Base-by-base conservation (phyloP, 2,329 filamentous ascomycete genomes). In the Pyrenophora graminea region DNA sequence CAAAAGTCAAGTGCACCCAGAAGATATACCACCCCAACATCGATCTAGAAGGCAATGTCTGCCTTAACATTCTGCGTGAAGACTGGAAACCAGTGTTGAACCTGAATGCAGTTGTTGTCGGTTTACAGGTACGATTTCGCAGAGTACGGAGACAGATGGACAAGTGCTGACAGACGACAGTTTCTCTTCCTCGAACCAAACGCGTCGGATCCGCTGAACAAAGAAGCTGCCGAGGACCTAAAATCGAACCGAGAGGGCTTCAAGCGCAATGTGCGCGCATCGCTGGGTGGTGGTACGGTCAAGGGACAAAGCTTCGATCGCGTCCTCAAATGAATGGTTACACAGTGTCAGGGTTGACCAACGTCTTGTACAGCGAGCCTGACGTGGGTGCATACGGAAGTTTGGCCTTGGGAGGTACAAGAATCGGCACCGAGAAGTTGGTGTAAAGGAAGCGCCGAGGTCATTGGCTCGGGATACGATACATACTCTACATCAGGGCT, bases 1-100 rank as follows among this genome's bases (percentile, higher is more conserved):
- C 94, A 17, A 97, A 97, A 77, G 94, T 99, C 64, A 94, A 90
- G 70, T 97, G 94, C 78, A 89, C 87, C 63, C 90, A 99, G 77
- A 97, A 96, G 81, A 97, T 99, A 67, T 99, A 99, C 78, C 94
- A 99, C 73, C 94, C 94, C 5, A 99, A 99, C 76, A 99, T 99
- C 72, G 94, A 99, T 70, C 82, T 96, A 34, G 91, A 97, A 73
- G 94, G 94, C 64, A 99, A 99, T 72, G 92, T 99, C 57, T 99
- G 94, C 79, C 78, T 99, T 69, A 99, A 99, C 74, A 99, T 99
- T 67, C 76, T 99, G 68, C 82, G 94, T 56, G 94, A 99, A 78
- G 94, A 99, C 78, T 99, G 94, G 94, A 99, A 97, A 80, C 94
- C 94, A 0, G 94, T 99, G 38, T 78, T 99, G 71, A 97, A 97